These are phyloP conservation scores for Kuraishia ogatae DNA, from an alignment of 805 yeast species.

Conservation along the genomic window DNA sequence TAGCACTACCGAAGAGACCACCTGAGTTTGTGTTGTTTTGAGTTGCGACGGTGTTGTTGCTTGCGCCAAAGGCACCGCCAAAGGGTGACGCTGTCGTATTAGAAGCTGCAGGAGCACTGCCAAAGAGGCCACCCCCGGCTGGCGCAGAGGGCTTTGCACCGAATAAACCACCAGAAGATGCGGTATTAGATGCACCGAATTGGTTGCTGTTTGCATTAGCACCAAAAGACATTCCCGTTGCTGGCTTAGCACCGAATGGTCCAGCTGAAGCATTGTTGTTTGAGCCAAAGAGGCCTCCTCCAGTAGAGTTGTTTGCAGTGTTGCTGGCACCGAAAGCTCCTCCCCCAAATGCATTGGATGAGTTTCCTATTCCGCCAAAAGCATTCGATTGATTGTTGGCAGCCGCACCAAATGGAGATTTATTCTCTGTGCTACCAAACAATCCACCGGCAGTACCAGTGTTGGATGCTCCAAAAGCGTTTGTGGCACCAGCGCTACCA, in stretches of 20 bases:
- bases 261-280: constrained; percentile 7
- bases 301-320: not conserved
- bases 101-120: constrained; percentile 3
- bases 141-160: constrained; percentile 18
- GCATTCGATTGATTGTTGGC: not conserved
- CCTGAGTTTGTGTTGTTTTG: constrained; percentile 7
- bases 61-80: constrained; percentile 19
- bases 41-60: constrained; percentile 19
- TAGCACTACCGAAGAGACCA: constrained; percentile 6
- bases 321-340: constrained; percentile 5
- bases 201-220: constrained; percentile 8
- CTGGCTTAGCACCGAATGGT: constrained; percentile 10
- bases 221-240: constrained; percentile 17
- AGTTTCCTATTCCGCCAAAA: not conserved
- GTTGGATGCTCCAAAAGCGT: constrained; percentile 24
- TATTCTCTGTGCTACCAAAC: constrained; percentile 20
- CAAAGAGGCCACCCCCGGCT: constrained; percentile 17
- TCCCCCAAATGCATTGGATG: constrained; percentile 15
- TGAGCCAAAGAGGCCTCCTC: constrained; percentile 22
- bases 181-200: constrained; percentile 14
- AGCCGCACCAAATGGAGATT: constrained; percentile 24
- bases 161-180: constrained; percentile 25
- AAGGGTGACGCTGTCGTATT: constrained; percentile 1
- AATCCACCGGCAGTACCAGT: constrained; percentile 12
- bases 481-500: not conserved